Percentiles rank a stretch among this genome's conserved stretches.
These are phyloP conservation scores for Tulasnella sp. DNA, from an alignment of 768 basidiomycete species.

Conservation along the genomic window DNA sequence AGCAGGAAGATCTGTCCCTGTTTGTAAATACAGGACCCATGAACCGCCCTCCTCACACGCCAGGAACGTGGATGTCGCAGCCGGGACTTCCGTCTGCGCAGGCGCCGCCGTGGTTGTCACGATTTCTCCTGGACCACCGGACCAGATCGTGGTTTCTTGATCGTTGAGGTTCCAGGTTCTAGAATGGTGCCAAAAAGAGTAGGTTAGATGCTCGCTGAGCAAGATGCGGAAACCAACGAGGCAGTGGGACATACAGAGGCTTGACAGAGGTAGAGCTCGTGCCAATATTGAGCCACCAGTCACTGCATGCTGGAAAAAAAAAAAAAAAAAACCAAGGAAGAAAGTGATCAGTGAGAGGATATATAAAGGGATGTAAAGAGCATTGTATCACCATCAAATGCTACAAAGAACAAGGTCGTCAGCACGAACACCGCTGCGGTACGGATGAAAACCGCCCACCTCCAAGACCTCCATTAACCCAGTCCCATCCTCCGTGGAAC, in stretches of 20 bases:
- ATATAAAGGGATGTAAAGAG: too few species aligned
- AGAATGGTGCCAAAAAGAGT: not conserved
- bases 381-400: too few species aligned
- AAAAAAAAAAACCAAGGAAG: too few species aligned
- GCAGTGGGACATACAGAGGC: not conserved
- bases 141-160: not conserved
- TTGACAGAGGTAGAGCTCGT: not conserved
- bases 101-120: not conserved
- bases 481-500: too few species aligned
- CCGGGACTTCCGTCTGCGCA: too few species aligned
- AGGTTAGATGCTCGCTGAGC: not conserved
- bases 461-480: too few species aligned
- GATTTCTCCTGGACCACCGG: not conserved
- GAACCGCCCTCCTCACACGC: not conserved
- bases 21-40: slow-evolving; percentile 1
- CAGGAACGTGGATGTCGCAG: not conserved
- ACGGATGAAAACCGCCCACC: too few species aligned
- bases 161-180: not conserved
- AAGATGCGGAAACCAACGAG: too few species aligned
- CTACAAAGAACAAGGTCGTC: too few species aligned
- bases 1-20: not conserved
- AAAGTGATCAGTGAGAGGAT: too few species aligned
- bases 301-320: not conserved
- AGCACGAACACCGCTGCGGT: too few species aligned
- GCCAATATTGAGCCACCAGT: slow-evolving; percentile 6